These are phyloP conservation scores for Hyaloperonospora brassicae DNA, from an alignment of 352 stramenopile genomes.

Conservation along the genomic window DNA sequence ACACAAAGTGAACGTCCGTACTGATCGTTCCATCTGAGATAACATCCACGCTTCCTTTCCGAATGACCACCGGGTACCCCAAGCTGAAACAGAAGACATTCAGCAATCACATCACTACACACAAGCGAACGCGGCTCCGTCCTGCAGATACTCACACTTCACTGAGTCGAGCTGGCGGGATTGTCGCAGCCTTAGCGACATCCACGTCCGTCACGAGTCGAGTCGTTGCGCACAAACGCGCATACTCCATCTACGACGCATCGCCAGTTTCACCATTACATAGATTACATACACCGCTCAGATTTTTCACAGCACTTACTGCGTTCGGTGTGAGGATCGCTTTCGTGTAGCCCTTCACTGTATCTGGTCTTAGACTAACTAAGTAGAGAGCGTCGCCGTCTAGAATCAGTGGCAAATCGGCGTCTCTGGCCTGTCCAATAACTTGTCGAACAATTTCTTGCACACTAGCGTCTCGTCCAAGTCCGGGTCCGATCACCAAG, in stretches of 20 bases:
- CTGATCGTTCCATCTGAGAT: slow-evolving; percentile 70
- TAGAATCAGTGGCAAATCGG: slow-evolving; percentile 85
- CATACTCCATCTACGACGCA: slow-evolving; percentile 76
- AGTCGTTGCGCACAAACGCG: slow-evolving; percentile 49
- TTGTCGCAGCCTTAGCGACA: slow-evolving; percentile 35
- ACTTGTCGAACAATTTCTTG: slow-evolving; percentile 73
- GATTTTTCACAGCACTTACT: slow-evolving; percentile 16
- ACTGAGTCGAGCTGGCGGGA: slow-evolving; percentile 44
- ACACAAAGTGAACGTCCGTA: slow-evolving; percentile 16
- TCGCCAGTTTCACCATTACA: slow-evolving; percentile 1
- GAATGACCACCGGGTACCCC: slow-evolving; percentile 71
- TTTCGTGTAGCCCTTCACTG: slow-evolving; percentile 54
- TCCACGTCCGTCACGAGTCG: slow-evolving; percentile 41
- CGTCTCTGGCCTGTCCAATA: slow-evolving; percentile 48
- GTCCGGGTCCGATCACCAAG: slow-evolving; percentile 89
- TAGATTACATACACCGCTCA: neutral
- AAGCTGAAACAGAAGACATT: slow-evolving; percentile 31
- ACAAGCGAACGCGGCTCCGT: neutral
- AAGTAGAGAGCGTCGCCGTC: slow-evolving; percentile 94
- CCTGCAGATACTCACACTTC: slow-evolving; percentile 37
- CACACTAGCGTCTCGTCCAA: slow-evolving; percentile 88
- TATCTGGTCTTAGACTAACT: slow-evolving; percentile 60
- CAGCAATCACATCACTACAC: too few relatives aligned
- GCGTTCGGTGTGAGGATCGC: slow-evolving; percentile 93
- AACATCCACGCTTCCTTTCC: slow-evolving; percentile 75